Evolutionary conservation across 352 stramenopile species (phyloP).

Genomic region (Peronospora belbahrii): DNA sequence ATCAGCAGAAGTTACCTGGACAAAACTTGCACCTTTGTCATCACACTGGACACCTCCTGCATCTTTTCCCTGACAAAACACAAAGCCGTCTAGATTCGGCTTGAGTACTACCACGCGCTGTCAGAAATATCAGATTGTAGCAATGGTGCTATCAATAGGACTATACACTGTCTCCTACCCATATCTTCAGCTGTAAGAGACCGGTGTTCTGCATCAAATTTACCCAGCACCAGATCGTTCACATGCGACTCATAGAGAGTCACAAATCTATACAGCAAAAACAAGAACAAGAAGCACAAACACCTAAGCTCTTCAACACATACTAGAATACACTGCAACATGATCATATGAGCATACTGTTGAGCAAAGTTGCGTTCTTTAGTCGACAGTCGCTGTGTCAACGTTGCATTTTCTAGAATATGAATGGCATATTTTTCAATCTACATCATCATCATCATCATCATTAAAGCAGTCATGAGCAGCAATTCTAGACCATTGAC

Average conservation of each 20-base stretch:
- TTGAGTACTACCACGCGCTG: constrained; percentile 36
- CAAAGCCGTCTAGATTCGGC: constrained; percentile 70
- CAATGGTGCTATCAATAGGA: neutral
- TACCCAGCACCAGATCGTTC: constrained; percentile 50
- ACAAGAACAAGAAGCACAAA: constrained; percentile 2
- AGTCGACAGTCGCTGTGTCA: constrained; percentile 51
- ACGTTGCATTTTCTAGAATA: constrained; percentile 37
- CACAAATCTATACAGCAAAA: constrained; percentile 32
- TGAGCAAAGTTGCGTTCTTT: constrained; percentile 72
- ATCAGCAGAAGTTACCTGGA: constrained; percentile 50
- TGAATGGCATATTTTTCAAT: constrained; percentile 72
- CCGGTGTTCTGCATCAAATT: constrained; percentile 58
- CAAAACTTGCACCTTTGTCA: constrained; percentile 57
- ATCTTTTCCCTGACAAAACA: constrained; percentile 70
- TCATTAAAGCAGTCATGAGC: too few relatives aligned
- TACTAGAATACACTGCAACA: neutral
- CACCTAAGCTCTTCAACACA: neutral
- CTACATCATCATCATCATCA: constrained; percentile 15
- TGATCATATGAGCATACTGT: constrained; percentile 34
- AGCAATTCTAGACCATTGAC: neutral
- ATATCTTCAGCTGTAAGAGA: constrained; percentile 55
- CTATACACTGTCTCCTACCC: constrained; percentile 27
- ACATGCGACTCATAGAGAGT: constrained; percentile 68
- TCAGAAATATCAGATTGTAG: constrained; percentile 4
- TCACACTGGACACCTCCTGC: constrained; percentile 56